These are phyloP conservation scores for Linnemannia schmuckeri DNA, from an alignment of 192 early-diverging fungal genomes.

Conservation along the genomic window DNA sequence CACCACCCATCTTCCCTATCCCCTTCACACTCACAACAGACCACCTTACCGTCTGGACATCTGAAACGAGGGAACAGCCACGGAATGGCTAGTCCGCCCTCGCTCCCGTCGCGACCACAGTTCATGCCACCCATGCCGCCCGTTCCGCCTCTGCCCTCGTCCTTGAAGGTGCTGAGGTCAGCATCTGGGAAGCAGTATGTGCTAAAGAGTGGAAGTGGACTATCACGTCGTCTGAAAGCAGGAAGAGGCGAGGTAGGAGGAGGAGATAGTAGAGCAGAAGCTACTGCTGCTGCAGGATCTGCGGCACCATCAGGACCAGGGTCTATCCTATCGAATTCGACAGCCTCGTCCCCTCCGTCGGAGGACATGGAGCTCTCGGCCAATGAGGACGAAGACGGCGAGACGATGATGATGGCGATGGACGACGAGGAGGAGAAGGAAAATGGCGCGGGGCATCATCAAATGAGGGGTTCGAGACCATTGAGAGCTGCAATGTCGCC, in stretches of 20 bases:
- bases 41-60: neutral
- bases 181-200: neutral
- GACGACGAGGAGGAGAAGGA: neutral
- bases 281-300: neutral
- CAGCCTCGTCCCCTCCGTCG: conserved; percentile 5
- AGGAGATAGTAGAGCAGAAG: neutral
- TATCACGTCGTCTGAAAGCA: neutral
- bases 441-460: neutral
- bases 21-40: neutral
- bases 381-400: conserved; percentile 12
- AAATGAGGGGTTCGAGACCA: neutral
- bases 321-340: neutral
- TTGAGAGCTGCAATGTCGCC: neutral
- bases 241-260: neutral
- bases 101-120: neutral
- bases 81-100: neutral
- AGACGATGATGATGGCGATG: neutral
- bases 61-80: neutral
- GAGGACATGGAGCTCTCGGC: conserved; percentile 31
- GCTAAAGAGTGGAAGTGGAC: neutral
- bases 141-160: conserved; percentile 22
- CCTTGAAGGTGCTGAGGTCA: neutral
- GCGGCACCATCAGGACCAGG: neutral
- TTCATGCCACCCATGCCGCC: conserved; percentile 11
- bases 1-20: neutral